These are phyloP conservation scores for Aspergillus ustus DNA, from an alignment of 2,329 filamentous ascomycete species.

Conservation along the genomic window DNA sequence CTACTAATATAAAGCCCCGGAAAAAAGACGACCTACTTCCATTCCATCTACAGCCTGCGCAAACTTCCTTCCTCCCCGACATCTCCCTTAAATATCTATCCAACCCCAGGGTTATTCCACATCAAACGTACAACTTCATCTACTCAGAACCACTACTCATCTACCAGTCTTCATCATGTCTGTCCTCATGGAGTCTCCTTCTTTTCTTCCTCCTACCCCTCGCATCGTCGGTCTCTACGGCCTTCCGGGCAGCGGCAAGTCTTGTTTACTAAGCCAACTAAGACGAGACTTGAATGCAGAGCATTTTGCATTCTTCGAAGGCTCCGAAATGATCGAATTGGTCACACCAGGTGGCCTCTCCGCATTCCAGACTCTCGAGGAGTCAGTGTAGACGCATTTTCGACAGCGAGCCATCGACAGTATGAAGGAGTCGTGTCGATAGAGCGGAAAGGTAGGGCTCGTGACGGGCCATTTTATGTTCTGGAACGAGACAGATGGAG, in stretches of 20 bases:
- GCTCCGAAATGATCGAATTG: background rate
- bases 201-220: background rate
- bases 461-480: conserved; percentile 63
- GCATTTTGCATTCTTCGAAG: background rate
- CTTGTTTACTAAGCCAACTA: conserved; percentile 8
- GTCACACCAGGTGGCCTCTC: background rate
- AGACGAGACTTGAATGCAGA: background rate
- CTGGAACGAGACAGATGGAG: conserved; percentile 45
- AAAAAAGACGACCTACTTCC: too few species aligned
- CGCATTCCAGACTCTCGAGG: background rate
- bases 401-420: background rate
- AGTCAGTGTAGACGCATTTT: background rate
- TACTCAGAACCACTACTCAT: too few species aligned
- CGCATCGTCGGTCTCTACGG: conserved; percentile 10
- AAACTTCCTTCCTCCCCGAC: too few species aligned
- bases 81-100: too few species aligned
- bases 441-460: conserved; percentile 41
- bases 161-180: background rate
- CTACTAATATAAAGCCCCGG: too few species aligned
- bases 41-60: too few species aligned
- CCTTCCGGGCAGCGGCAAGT: conserved; percentile 6
- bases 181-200: background rate
- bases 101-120: too few species aligned
- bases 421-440: background rate
- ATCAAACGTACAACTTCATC: too few species aligned